Conservation (phyloP, 2,329 filamentous ascomycete genomes). For the Aspergillus unguis region DNA sequence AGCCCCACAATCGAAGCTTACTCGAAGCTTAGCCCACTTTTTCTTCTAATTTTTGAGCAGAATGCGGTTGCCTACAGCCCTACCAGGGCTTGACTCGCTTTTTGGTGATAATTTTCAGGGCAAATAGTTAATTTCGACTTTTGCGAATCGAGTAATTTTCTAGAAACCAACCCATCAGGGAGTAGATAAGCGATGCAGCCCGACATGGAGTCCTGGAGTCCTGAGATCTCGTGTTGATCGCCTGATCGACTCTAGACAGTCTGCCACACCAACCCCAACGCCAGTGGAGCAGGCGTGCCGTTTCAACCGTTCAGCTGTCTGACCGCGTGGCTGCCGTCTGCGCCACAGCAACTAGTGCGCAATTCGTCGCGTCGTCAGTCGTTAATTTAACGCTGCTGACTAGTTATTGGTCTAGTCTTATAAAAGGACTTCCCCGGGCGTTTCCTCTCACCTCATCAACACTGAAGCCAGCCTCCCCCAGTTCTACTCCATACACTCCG, state of each 20-base stretch:
- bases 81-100: neutral
- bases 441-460: neutral
- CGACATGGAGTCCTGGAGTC: too few relatives aligned
- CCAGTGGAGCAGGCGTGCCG: neutral
- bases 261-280: too few relatives aligned
- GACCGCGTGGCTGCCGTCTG: too few relatives aligned
- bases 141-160: too few relatives aligned
- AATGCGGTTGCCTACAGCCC: conserved; percentile 1
- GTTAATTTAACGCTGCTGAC: neutral
- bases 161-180: too few relatives aligned
- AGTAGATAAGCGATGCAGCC: too few relatives aligned
- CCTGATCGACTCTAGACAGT: too few relatives aligned
- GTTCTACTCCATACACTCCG: neutral
- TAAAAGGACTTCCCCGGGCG: neutral
- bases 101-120: too few relatives aligned
- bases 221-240: too few relatives aligned
- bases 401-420: neutral
- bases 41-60: neutral
- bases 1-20: conserved; percentile 2
- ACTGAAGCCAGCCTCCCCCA: neutral
- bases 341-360: neutral
- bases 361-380: neutral
- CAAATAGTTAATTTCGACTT: too few relatives aligned
- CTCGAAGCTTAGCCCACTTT: conserved; percentile 1
- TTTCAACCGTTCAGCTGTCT: neutral